Base-by-base conservation (phyloP, 768 basidiomycete genomes). In the Leccinum obscurum region DNA sequence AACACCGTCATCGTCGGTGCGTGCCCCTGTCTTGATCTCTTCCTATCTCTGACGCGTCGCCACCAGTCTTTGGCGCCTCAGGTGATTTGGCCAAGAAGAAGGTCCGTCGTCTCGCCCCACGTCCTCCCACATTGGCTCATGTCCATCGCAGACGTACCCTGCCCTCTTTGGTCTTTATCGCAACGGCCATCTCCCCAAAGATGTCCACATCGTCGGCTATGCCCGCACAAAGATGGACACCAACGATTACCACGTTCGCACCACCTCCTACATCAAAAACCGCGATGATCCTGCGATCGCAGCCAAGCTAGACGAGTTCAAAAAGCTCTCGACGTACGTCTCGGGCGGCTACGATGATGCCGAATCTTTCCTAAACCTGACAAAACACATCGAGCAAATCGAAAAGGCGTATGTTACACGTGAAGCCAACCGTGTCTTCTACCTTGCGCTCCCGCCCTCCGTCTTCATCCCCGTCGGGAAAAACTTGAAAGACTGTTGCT, bases 41-140 rank as follows among this genome's bases (percentile, higher is more conserved):
- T 20, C 32, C 56, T 41, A 52, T 52, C 52, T 49, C 55, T 67
- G 59, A 68, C 39, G 52, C 39, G 7, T 39, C 55, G 1, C 41
- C 57, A 10, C 54, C 34, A 94, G 95, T 98, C 56, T 85, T 95
- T 62, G 96, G 96, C 58, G 96, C 96, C 3, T 95, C 93, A 58
- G 96, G 96, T 44, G 96, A 99, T 81, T 82, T 99, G 51, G 96
- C 96, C 64, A 96, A 97, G 89, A 99, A 99, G 81, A 99, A 99
- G 85, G 95, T 71, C 86, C 4, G 24, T 53, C 35, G n/a, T 48
- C 34, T 26, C n/a, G 2, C 39, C 15, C 66, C 20, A 54, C 52
- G 26, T 49, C 13, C 4, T 22, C 24, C 14, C 10, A 46, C 48
- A 30, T 57, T 68, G 89, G 90, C 57, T 66, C 55, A 64, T 13